Base-by-base conservation (phyloP, 371 early-diverging fungal species). In the Nosema muscidifuracis region DNA sequence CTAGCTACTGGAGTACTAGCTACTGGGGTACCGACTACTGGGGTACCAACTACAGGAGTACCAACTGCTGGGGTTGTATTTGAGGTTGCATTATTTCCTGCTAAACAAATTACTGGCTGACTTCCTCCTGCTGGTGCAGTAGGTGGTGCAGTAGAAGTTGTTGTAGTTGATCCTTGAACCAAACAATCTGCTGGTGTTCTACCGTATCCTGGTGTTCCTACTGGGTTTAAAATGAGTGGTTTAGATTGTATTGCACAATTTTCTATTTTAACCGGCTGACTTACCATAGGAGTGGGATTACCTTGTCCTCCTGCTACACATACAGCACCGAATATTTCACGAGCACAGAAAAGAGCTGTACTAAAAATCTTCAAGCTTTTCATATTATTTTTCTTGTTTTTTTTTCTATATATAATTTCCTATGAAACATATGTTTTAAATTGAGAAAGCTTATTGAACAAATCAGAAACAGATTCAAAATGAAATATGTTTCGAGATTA, bases 361-460 rank as follows among this genome's bases (percentile, higher is more conserved):
- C 28, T 62, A 4, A 62, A 40, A 18, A 62, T 18, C 43, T 62
- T 62, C 1, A 62, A 40, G 22, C 13, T 34, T 62, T 34, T 60
- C 60, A 30, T 33, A 60, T 40, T 62, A 22, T 42, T 12, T 40
- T 62, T 62, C 9, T 42, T 6, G 3, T 4, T 13, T 1, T 62
- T 62, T 62, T 62, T 62, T 13, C 10, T 3, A n/a, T 40, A 34
- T n/a, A 42, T 40, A 42, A 7, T 62, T 62, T 40, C 20, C 20
- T 38, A 4, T 42, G 30, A 62, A 62, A 62, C 62, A 62, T 42
- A n/a, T 62, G 33, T 31, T 62, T 26, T 4, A 53, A 12, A 53
- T 53, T 28, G 9, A 24, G 4, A 26, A 24, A 9, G 9, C 4
- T 26, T 26, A 53, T 53, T 53, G 55, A 53, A 44, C 15, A 16